Evolutionary conservation across 768 basidiomycete species (phyloP), one percentile per base, ranked within the genome.

Genomic region (Dentipellis sp.): DNA sequence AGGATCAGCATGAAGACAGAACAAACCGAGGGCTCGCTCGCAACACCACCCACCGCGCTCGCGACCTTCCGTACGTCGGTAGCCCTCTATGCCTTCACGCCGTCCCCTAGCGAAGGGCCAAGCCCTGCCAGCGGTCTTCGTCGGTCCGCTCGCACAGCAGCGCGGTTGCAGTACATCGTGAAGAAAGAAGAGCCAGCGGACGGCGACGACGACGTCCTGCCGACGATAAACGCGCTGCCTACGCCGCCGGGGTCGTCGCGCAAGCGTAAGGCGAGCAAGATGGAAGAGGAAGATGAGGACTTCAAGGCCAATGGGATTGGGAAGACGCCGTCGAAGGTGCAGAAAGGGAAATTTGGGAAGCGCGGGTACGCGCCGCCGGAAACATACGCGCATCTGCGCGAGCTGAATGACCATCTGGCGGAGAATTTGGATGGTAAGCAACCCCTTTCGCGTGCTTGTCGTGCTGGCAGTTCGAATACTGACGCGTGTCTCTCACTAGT

Each of bases 401-500:
- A 63, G 11, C 61, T 88, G 10, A 72, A 72, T 2, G 87, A 90
- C 65, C 69, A 78, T 62, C 62, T 89, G 12, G 65, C 67, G 17
- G 63, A 71, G 34, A 75, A 72, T 21, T 74, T 90, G 1, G 83
- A 88, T 53, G 74, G 88, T 88, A 73, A 61, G 17, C 22, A n/a
- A n/a, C n/a, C n/a, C 29, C 17, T 62, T 45, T 53, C 38, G 40
- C 22, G 51, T 53, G 34, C 34, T 35, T 40, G 16, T 17, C 19
- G 17, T 55, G 21, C 37, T 52, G 34, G 52, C 23, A 52, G 19
- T 40, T 19, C 34, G 36, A 5, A 51, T 10, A 16, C 10, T 16
- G 8, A 50, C 40, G 10, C 35, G 29, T 34, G 50, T 0, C 45
- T 11, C 10, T 11, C 12, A 22, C 0, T 52, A 92, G 89, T 92